Evolutionary conservation across 345 rosid species (phyloP).

Genomic region (Acer campestre): DNA sequence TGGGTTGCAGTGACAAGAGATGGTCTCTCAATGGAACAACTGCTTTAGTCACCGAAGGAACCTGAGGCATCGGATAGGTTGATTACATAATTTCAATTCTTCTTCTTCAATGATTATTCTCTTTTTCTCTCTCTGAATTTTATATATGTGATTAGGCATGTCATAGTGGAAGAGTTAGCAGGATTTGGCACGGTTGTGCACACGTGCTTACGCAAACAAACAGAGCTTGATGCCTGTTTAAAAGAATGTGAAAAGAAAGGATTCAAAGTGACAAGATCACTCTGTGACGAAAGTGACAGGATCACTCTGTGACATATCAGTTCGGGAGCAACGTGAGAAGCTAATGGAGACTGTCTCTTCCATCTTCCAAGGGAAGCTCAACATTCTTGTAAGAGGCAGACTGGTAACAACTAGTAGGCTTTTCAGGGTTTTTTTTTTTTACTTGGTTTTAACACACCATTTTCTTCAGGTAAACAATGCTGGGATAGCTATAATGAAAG

Average conservation of each 20-base stretch:
- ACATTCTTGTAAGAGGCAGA: conserved; percentile 24
- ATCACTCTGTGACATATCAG: conserved; percentile 16
- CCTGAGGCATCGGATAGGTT: conserved; percentile 26
- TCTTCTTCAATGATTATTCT: neutral
- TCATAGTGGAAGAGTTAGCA: conserved; percentile 16
- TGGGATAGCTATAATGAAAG: conserved; percentile 38
- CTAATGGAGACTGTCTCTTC: conserved; percentile 27
- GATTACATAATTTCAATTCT: neutral
- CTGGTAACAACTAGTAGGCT: no score
- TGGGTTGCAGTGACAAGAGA: neutral
- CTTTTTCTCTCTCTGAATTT: neutral
- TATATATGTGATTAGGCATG: conserved; percentile 2
- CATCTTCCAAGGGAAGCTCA: conserved; percentile 26
- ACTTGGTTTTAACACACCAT: neutral
- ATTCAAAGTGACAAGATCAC: no score
- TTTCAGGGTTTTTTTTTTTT: no score
- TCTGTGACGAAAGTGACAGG: conserved; percentile 25
- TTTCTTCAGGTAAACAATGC: conserved; percentile 48
- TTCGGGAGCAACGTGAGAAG: conserved; percentile 12
- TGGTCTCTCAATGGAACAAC: conserved; percentile 35
- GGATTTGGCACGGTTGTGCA: neutral
- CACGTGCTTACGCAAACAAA: conserved; percentile 6
- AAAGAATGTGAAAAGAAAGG: conserved; percentile 25
- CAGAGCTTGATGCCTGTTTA: neutral
- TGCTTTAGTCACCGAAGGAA: conserved; percentile 35